Evolutionary conservation across 306 rosid genomes (phyloP), one percentile per base, ranked within the genome.

Genomic region (Vachellia collinsii): DNA sequence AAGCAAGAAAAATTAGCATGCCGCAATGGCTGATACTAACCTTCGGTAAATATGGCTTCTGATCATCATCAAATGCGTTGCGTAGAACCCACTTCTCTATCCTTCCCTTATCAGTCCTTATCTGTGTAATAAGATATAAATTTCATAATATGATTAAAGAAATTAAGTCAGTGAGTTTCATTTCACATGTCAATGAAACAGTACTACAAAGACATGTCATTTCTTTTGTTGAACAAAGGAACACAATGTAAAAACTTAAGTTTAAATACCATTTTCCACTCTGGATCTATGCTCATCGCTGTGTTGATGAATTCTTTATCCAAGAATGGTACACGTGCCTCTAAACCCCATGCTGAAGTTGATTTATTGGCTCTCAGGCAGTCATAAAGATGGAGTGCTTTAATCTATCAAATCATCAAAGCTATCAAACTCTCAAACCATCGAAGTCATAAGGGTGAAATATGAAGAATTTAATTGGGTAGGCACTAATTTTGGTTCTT

Each of bases 261-360:
- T 63, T 81, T 56, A 76, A 74, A 63, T 79, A 95, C 99, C 98
- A 95, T 85, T 90, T 95, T 95, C 92, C 92, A 93, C 61, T 93
- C 98, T 7, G 99, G 99, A 87, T 95, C 98, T 1, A 95, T 88
- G 86, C 82, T 66, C 98, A 95, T 95, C 50, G 97, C 94, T 41
- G 76, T 67, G 79, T 75, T 84, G 80, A 95, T 82, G 81, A 95
- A 95, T 50, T 87, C 94, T 89, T 92, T 93, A 75, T 95, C 99
- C 37, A 95, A 87, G 90, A 95, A 93, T 16, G 99, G 99, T 36
- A 95, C 99, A 79, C 98, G 97, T 77, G 99, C 98, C 96, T 95
- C 99, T 42, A 95, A 64, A 81, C 99, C 98, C 99, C 99, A 93
- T 71, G 99, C 99, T 79, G 99, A 90, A 82, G 98, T 95, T 56